These are phyloP conservation scores for Leucocoprinus sp. DNA, from an alignment of 768 basidiomycete species.

Conservation along the genomic window DNA sequence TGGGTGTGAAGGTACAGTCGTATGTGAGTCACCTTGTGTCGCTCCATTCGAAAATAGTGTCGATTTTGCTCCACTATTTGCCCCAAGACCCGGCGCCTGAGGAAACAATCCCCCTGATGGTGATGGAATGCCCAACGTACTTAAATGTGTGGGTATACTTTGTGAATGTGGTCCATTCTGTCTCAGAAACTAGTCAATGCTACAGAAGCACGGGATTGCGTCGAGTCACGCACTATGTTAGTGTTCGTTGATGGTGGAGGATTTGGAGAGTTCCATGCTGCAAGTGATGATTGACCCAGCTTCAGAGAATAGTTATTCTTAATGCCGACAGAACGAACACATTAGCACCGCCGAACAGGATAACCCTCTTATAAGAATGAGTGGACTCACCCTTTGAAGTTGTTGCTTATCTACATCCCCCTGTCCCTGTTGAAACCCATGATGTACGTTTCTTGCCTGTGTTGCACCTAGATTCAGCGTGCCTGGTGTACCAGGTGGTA, in stretches of 20 bases:
- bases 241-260: slow-evolving; percentile 22
- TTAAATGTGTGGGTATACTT: slow-evolving; percentile 39
- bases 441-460: slow-evolving; percentile 39
- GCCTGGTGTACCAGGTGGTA: slow-evolving; percentile 49
- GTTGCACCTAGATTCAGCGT: slow-evolving; percentile 48
- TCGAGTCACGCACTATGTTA: slow-evolving; percentile 7
- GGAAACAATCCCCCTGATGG: slow-evolving; percentile 20
- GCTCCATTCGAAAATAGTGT: slow-evolving; percentile 30
- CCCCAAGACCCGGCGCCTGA: slow-evolving; percentile 20
- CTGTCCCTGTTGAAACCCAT: slow-evolving; percentile 49
- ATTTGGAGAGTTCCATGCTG: slow-evolving; percentile 57
- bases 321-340: too few species aligned
- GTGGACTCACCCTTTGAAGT: slow-evolving; percentile 46
- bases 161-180: slow-evolving; percentile 32
- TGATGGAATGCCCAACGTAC: slow-evolving; percentile 37
- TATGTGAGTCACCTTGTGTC: slow-evolving; percentile 24
- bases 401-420: slow-evolving; percentile 60
- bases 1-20: slow-evolving; percentile 28
- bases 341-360: too few species aligned
- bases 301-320: slow-evolving; percentile 58
- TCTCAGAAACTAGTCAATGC: slow-evolving; percentile 3
- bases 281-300: slow-evolving; percentile 51
- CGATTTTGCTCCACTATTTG: slow-evolving; percentile 22
- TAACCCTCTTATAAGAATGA: too few species aligned
- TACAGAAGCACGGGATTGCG: background rate